phyloP scores from a whole-genome alignment of 1,284 basidiomycete species.

The Boletus albobrunnescens region DNA sequence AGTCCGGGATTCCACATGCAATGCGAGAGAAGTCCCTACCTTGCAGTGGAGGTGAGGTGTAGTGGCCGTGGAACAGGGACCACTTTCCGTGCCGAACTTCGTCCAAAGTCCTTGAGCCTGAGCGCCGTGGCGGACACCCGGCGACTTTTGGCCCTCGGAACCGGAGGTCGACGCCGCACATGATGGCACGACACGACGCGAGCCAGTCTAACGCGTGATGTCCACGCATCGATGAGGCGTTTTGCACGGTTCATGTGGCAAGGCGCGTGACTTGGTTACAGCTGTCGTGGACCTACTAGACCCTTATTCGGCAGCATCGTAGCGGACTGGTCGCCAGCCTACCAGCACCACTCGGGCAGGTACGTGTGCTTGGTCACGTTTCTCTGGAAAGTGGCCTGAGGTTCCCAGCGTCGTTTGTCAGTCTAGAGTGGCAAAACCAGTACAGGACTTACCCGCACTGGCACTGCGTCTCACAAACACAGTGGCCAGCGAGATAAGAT shows the following conservation, averaged over 20 bases:
- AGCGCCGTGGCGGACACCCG: slow-evolving; percentile 18
- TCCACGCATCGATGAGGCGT: slow-evolving; percentile 7
- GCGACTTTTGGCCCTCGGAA: slow-evolving; percentile 26
- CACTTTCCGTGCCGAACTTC: slow-evolving; percentile 3
- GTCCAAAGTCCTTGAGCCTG: slow-evolving; percentile 10
- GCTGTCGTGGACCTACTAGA: too few species aligned
- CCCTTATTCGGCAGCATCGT: too few species aligned
- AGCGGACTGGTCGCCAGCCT: too few species aligned
- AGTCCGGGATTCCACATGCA: slow-evolving; percentile 5
- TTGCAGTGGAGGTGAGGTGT: slow-evolving; percentile 24
- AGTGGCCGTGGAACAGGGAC: slow-evolving; percentile 9
- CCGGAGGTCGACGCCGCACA: slow-evolving; percentile 12
- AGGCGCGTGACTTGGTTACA: too few species aligned
- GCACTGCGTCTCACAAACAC: neutral
- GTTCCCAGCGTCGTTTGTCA: slow-evolving; percentile 11
- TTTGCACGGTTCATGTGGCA: too few species aligned
- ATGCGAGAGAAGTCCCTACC: slow-evolving; percentile 11
- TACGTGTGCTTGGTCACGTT: too few species aligned
- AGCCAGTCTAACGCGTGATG: slow-evolving; percentile 3
- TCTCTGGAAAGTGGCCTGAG: too few species aligned
- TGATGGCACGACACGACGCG: slow-evolving; percentile 8
- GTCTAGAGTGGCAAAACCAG: neutral
- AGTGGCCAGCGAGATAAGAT: slow-evolving; percentile 8
- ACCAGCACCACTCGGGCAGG: too few species aligned
- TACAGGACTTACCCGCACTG: neutral